Conservation (phyloP, 768 basidiomycete genomes). For the Leccinum variicolor region DNA sequence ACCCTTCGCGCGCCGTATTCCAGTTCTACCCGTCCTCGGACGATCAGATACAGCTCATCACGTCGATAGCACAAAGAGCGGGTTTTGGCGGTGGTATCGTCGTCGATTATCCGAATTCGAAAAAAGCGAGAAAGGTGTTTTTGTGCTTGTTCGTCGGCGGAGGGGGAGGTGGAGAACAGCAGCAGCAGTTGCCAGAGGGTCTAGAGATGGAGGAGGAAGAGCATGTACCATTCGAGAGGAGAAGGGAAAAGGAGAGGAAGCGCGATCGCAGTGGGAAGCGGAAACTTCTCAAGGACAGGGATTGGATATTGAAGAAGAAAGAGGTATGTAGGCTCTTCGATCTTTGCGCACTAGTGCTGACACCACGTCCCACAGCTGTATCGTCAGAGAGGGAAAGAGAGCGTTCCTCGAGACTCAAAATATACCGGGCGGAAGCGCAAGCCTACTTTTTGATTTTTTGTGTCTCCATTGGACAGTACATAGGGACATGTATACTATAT, state of each 20-base stretch:
- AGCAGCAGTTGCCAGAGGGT: conserved; percentile 74
- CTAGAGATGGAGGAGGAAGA: conserved; percentile 63
- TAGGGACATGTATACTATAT: conserved; percentile 8
- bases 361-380: conserved; percentile 52
- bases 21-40: conserved; percentile 98
- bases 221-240: conserved; percentile 67
- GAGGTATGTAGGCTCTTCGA: conserved; percentile 51
- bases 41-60: conserved; percentile 95
- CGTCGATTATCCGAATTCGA: conserved; percentile 96
- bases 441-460: conserved; percentile 59
- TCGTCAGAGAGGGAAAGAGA: conserved; percentile 79
- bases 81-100: conserved; percentile 97
- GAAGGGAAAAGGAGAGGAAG: conserved; percentile 63
- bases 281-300: conserved; percentile 69
- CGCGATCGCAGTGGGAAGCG: conserved; percentile 64
- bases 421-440: conserved; percentile 91
- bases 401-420: conserved; percentile 81
- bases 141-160: conserved; percentile 89
- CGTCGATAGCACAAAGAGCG: conserved; percentile 86
- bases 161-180: conserved; percentile 51
- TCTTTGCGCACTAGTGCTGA: conserved; percentile 2
- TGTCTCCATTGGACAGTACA: background rate
- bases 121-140: conserved; percentile 94
- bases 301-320: conserved; percentile 98
- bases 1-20: conserved; percentile 81